Base-by-base conservation (phyloP, 371 early-diverging fungal genomes). In the Saksenaea oblongispora region DNA sequence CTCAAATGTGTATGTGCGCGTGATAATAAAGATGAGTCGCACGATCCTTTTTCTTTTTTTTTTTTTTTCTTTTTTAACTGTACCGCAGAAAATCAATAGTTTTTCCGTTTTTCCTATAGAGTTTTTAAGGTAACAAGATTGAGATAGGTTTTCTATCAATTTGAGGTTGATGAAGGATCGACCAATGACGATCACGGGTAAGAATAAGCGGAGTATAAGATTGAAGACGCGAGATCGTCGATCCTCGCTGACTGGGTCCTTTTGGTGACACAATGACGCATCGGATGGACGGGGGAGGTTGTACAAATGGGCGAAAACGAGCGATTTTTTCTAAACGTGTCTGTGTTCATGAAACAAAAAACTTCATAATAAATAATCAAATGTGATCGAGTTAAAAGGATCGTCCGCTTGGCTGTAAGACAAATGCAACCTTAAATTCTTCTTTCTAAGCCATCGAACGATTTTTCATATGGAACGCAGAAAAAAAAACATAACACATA, bases 291-390 rank as follows among this genome's bases (percentile, higher is more conserved):
- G 51, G 51, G 51, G 51, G 8, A 47, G 22, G 51, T 47, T 22
- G 8, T 47, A 47, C 51, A 22, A 47, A 47, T 10, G 51, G 51
- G 51, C n/a, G 51, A 47, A 47, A 47, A 47, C 51, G 51, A 47
- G 51, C 51, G 51, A 47, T 47, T 47, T 47, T 47, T 47, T 47
- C 51, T 47, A 47, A 47, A 47, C 51, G 51, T 47, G 51, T 47
- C 51, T n/a, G 1, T 44, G n/a, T 14, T 47, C 8, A n/a, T 47
- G 51, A 47, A 47, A 47, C 51, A 47, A 47, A 22, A 47, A 22
- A 47, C 31, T 31, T 31, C 31, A 31, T n/a, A 47, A 39, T 39
- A 39, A n/a, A 39, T 11, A 39, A 39, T 39, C 39, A 39, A 47
- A 22, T 47, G 22, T 22, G 51, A 47, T 47, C 51, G 51, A 22